Evolutionary conservation across 805 yeast genomes (phyloP), one percentile per base, ranked within the genome.

Genomic region (Zygosaccharomyces pseudorouxii): DNA sequence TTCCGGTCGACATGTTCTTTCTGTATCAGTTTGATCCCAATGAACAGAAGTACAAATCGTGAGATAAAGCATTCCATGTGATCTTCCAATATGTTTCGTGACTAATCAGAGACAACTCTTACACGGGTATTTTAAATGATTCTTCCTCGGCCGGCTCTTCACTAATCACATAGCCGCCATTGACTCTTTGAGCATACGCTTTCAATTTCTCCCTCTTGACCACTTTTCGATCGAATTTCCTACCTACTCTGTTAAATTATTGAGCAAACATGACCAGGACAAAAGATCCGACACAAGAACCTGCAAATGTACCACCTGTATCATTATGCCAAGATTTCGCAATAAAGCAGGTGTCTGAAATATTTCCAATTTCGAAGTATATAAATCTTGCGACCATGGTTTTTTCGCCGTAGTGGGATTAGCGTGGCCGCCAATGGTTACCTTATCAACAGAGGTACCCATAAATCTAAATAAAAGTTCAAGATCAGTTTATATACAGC

Each of bases 311-410:
- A 0, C 82, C 84, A 47, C 69, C 70, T 2, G 81, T 69, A 12
- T 65, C 71, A 39, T 80, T 78, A 50, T 79, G 86, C 89, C 89
- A 83, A 27, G 82, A 67, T 39, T 63, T 69, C 6, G 86, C 74
- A 51, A 84, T 71, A 58, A 83, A 83, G 60, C 88, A 84, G 4
- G 82, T 68, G 55, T 83, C 82, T 25, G 82, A 72, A 0, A 86
- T 81, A 55, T 80, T 71, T 71, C 88, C 89, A 83, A 62, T 83
- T 84, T 88, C 89, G 84, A 51, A 80, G 64, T 89, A 83, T 83
- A 49, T 60, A 56, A 11, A 56, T 57, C 38, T 57, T 57, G 46
- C 60, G 56, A 3, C 53, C 40, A 5, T 48, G 37, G 14, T 42
- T 35, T 35, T 18, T 31, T 31, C 16, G 5, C 8, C 3, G 39